phyloP scores from a whole-genome alignment of 2,329 filamentous ascomycete species.

The Xylaria digitata region DNA sequence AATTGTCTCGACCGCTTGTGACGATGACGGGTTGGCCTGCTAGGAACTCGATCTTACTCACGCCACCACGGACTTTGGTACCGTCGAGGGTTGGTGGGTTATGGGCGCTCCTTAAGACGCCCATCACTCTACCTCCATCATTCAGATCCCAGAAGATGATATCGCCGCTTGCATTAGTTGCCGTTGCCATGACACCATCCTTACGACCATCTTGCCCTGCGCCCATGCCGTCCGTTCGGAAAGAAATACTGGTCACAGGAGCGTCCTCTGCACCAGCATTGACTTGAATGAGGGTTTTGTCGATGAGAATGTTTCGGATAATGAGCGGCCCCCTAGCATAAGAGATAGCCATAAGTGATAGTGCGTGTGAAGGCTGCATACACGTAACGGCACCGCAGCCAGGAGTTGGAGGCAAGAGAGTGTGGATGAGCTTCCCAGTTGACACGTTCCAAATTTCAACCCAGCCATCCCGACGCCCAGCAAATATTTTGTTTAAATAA shows the following conservation, averaged over 20 bases:
- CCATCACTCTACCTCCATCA: conserved; percentile 84
- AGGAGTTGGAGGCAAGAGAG: conserved; percentile 79
- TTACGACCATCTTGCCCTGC: conserved; percentile 87
- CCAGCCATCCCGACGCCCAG: conserved; percentile 85
- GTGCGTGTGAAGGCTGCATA: conserved; percentile 82
- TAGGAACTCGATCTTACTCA: conserved; percentile 90
- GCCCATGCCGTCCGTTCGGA: conserved; percentile 88
- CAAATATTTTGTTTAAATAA: conserved; percentile 94
- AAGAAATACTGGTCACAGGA: conserved; percentile 84
- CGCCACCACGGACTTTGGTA: conserved; percentile 73
- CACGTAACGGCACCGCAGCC: conserved; percentile 86
- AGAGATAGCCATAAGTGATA: conserved; percentile 88
- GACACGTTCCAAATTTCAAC: conserved; percentile 98
- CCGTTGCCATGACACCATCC: conserved; percentile 93
- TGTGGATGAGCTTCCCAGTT: conserved; percentile 90
- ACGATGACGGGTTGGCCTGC: conserved; percentile 89
- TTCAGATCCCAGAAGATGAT: conserved; percentile 98
- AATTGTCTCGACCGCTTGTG: conserved; percentile 92
- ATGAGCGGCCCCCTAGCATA: conserved; percentile 82
- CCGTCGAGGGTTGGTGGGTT: conserved; percentile 73
- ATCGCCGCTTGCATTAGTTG: conserved; percentile 82
- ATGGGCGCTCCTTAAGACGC: conserved; percentile 88
- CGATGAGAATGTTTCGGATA: conserved; percentile 83
- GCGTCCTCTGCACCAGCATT: conserved; percentile 73
- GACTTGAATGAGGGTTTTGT: conserved; percentile 77